A percentile compares a stretch with the other conserved stretches of the same genome.
These are phyloP conservation scores for Diaporthe vaccinii DNA, from an alignment of 2,329 filamentous ascomycete species.

Conservation along the genomic window DNA sequence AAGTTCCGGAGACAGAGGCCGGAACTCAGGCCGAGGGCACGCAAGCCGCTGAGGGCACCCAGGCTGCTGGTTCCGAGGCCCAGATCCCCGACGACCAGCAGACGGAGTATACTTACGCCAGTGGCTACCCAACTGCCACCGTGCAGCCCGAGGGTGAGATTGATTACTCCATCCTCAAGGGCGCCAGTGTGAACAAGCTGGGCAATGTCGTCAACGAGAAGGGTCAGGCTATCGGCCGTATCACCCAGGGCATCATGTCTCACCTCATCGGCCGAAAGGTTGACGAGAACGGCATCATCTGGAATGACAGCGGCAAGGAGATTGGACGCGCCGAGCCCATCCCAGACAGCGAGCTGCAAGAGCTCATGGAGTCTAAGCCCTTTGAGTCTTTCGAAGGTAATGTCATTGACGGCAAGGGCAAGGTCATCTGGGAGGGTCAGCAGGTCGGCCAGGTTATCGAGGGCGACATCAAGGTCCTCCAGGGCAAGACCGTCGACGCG, in stretches of 20 bases:
- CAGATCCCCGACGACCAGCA: constrained; percentile 43
- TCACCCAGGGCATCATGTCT: constrained; percentile 74
- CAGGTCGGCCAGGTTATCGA: constrained; percentile 73
- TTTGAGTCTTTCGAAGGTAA: constrained; percentile 72
- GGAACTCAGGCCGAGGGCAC: constrained; percentile 34
- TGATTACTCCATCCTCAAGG: constrained; percentile 65
- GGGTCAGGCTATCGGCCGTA: constrained; percentile 69
- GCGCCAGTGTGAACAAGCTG: constrained; percentile 69
- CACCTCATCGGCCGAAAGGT: constrained; percentile 74
- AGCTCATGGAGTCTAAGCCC: constrained; percentile 60
- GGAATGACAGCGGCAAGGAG: constrained; percentile 77
- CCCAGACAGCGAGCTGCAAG: constrained; percentile 66
- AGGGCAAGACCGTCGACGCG: constrained; percentile 75
- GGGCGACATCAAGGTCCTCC: constrained; percentile 73
- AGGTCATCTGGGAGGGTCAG: constrained; percentile 64
- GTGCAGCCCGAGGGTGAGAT: constrained; percentile 51
- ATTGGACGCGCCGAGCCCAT: constrained; percentile 77
- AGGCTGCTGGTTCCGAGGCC: constrained; percentile 41
- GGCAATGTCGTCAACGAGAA: constrained; percentile 70
- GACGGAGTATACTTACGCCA: constrained; percentile 35
- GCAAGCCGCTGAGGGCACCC: constrained; percentile 32
- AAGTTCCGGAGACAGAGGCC: constrained; percentile 33
- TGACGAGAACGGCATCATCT: constrained; percentile 78
- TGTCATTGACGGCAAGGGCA: constrained; percentile 65
- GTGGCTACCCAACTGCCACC: constrained; percentile 36